Evolutionary conservation across 768 basidiomycete genomes (phyloP), one percentile per base, ranked within the genome.

Genomic region (Mycena latifolia): DNA sequence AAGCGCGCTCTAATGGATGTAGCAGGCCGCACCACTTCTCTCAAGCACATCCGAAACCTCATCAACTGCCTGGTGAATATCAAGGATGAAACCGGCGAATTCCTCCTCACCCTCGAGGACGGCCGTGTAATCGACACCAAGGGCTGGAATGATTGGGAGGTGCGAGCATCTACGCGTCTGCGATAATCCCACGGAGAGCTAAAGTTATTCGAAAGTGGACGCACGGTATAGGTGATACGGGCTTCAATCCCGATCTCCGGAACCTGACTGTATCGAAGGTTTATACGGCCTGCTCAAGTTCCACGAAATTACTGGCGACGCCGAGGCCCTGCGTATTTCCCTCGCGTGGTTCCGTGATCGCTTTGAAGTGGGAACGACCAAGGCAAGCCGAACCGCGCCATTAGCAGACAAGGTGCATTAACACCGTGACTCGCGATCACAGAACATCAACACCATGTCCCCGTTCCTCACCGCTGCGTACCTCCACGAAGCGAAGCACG

Each of bases 361-460:
- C 27, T 85, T 86, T 70, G 78, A 77, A 43, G 72, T 84, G 28
- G 86, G 86, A 12, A 86, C 85, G 15, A 84, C 84, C 24, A 87
- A 82, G 76, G 81, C 78, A 70, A 52, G 71, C 41, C 56, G 29
- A 57, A 15, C 52, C 45, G 54, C 14, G 20, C 41, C 29, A n/a
- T n/a, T 41, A 33, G 7, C 9, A 5, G 43, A 27, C 11, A 24
- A 12, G 55, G 37, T 12, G 22, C 1, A 51, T 27, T 35, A 24
- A 27, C 48, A 22, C 39, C 6, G n/a, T n/a, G n/a, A n/a, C n/a
- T n/a, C n/a, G 22, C 46, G 45, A 48, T 31, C 24, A 18, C 39
- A 87, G 81, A 87, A 88, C 70, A 85, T 87, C 61, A 88, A 87
- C 74, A 87, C 86, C 20, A 85, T 87, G 84, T 81, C 85, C 5